Conservation (phyloP, 2,329 filamentous ascomycete genomes). For the Paecilomyces formosus region DNA sequence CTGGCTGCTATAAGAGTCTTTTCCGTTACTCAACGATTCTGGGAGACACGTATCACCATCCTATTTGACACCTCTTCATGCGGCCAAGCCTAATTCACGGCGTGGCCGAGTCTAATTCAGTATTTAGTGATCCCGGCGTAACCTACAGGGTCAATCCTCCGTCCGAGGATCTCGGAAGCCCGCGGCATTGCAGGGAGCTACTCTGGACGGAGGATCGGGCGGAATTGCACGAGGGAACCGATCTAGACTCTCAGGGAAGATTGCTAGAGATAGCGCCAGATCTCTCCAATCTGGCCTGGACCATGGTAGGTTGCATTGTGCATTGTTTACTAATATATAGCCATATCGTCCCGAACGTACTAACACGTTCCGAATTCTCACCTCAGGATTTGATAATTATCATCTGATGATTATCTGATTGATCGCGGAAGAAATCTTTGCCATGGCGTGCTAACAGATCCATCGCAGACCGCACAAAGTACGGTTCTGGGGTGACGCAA, state of each 20-base stretch:
- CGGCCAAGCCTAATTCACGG: background rate
- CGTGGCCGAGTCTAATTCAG: background rate
- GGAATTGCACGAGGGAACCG: background rate
- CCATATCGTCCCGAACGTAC: no score
- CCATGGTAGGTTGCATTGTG: background rate
- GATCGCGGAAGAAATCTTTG: no score
- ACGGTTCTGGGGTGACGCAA: no score
- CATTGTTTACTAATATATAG: no score
- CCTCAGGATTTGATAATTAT: no score
- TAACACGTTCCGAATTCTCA: no score
- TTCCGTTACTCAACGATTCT: background rate
- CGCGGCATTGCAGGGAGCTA: background rate
- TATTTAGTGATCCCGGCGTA: background rate
- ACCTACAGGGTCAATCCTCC: background rate
- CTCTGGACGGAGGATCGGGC: background rate
- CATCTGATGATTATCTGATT: no score
- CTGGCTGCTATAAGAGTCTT: background rate
- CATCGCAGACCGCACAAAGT: no score
- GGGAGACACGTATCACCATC: background rate
- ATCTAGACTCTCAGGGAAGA: background rate
- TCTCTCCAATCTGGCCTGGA: background rate
- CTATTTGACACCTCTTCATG: background rate
- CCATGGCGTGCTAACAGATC: no score
- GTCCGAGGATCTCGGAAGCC: background rate
- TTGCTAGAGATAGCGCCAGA: background rate